A percentile compares a stretch with the other conserved stretches of the same genome.
phyloP scores from a whole-genome alignment of 164 flowering plant species.

The Tetracentron sinense region DNA sequence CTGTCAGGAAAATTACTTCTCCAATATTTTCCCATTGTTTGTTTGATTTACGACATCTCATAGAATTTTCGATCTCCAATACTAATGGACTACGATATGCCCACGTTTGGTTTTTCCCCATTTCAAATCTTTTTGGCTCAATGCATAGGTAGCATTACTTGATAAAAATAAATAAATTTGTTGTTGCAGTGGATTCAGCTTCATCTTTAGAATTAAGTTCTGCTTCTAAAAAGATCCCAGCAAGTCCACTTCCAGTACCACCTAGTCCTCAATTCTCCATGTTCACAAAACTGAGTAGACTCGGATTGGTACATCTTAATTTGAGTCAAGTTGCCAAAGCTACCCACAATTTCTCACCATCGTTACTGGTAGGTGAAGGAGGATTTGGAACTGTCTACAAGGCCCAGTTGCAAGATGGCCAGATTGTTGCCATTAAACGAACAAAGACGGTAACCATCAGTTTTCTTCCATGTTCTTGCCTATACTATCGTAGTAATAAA shows the following conservation, averaged over 20 bases:
- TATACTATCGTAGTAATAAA: neutral
- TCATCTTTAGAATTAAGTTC: conserved; percentile 50
- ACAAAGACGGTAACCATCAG: conserved; percentile 65
- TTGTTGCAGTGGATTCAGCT: conserved; percentile 55
- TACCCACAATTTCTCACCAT: conserved; percentile 72
- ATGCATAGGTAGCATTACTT: neutral
- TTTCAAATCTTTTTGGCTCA: neutral
- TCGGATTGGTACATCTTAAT: conserved; percentile 70
- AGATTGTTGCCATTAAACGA: conserved; percentile 80
- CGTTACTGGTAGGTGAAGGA: conserved; percentile 74
- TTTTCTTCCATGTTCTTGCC: neutral
- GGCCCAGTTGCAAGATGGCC: conserved; percentile 75
- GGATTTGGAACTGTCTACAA: conserved; percentile 88
- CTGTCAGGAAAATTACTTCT: too few species aligned
- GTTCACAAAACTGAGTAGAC: conserved; percentile 59
- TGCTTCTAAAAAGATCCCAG: conserved; percentile 41
- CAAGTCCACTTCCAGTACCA: conserved; percentile 57
- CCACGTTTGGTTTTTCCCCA: too few species aligned
- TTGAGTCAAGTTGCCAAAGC: conserved; percentile 67
- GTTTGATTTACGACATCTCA: too few species aligned
- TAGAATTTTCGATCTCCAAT: too few species aligned
- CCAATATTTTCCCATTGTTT: too few species aligned
- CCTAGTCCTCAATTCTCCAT: conserved; percentile 78
- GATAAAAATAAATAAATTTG: conserved; percentile 5
- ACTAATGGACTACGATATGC: too few species aligned